Evolutionary conservation across 371 early-diverging fungal genomes (phyloP), one percentile per base, ranked within the genome.

Genomic region (Actinomucor elegans): DNA sequence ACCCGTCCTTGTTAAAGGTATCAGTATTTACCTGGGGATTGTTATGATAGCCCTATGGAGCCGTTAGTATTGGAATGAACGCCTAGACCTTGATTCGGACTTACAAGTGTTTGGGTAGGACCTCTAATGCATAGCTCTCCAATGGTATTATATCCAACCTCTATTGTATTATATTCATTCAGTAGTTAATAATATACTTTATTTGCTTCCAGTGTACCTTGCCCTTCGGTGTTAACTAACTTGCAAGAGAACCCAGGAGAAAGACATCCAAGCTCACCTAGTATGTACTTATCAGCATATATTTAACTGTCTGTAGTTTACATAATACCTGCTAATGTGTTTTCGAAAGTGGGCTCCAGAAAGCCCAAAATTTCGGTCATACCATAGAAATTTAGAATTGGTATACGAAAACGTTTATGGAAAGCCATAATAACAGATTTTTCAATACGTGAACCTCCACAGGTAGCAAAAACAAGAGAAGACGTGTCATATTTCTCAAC

Each of bases 91-190:
- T n/a, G n/a, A n/a, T n/a, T n/a, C n/a, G n/a, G n/a, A 48, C 75
- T 79, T 82, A 60, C 35, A 46, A 71, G 77, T 10, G 28, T 18
- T 20, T 26, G 8, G 34, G 87, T 89, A 14, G 90, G 86, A 0
- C 90, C 89, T 12, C 81, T 77, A 45, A 92, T 44, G 61, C 84
- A 78, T 48, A 90, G 70, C 59, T 88, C 89, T 14, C 89, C 89
- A 0, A 35, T 33, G 33, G 76, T 48, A 9, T 70, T 73, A 8
- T 50, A 52, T 7, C 72, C 72, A n/a, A 80, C 43, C 48, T 71
- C 77, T 47, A 23, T 18, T 8, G 21, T 37, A 21, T 24, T 24
- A 41, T 24, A 24, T 17, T n/a, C n/a, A n/a, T n/a, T n/a, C n/a
- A n/a, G n/a, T 5, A 7, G 6, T n/a, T 28, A 28, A 26, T 5